These are phyloP conservation scores for Neoboletus subvelutipes DNA, from an alignment of 768 basidiomycete genomes.

Conservation along the genomic window DNA sequence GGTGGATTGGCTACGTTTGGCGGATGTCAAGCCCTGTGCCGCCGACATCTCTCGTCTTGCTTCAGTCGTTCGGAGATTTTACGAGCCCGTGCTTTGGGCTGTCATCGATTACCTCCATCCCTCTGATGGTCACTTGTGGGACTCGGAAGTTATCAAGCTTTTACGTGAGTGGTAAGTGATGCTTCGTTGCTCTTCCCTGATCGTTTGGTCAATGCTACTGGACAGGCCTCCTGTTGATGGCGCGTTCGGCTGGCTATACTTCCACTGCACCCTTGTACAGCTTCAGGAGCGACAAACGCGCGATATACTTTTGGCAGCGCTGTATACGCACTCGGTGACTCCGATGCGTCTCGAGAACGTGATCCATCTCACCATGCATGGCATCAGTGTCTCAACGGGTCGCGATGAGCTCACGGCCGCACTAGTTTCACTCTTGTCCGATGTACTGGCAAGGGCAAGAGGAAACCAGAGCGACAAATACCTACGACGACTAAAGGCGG, in stretches of 20 bases:
- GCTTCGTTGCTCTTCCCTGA: not conserved
- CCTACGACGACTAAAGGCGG: conserved; percentile 38
- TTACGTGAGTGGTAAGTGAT: conserved; percentile 30
- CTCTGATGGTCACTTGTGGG: conserved; percentile 42
- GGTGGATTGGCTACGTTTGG: conserved; percentile 62
- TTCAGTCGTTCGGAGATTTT: conserved; percentile 38
- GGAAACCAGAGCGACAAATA: conserved; percentile 32
- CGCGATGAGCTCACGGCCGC: conserved; percentile 26
- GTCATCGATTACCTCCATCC: conserved; percentile 49
- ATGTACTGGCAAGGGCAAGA: conserved; percentile 34
- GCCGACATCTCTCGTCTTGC: conserved; percentile 44
- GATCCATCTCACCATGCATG: conserved; percentile 39
- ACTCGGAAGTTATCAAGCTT: conserved; percentile 17
- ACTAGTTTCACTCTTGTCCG: conserved; percentile 41
- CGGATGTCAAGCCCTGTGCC: conserved; percentile 34
- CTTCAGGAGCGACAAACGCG: conserved; percentile 26
- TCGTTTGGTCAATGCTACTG: not conserved
- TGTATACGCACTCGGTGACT: conserved; percentile 29
- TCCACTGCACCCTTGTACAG: conserved; percentile 30
- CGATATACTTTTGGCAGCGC: conserved; percentile 35
- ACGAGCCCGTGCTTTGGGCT: conserved; percentile 42
- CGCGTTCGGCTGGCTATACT: conserved; percentile 47
- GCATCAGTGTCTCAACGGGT: conserved; percentile 24
- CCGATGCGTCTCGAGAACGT: conserved; percentile 36
- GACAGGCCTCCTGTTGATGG: conserved; percentile 14